phyloP scores from a whole-genome alignment of 257 asterid species.

The Phtheirospermum japonicum region DNA sequence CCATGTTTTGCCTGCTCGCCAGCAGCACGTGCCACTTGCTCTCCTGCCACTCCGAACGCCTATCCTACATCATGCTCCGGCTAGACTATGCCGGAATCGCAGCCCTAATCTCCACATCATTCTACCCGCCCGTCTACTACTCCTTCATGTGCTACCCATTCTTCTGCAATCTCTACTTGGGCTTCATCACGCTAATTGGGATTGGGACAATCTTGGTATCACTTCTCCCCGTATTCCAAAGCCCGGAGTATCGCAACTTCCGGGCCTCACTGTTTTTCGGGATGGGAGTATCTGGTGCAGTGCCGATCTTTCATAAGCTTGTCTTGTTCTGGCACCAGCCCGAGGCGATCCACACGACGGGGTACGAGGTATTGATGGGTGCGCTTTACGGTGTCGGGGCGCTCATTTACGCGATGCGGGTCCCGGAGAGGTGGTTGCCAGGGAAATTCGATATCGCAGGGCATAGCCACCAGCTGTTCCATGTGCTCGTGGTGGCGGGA shows the following conservation, averaged over 20 bases:
- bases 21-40: conserved; percentile 92
- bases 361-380: conserved; percentile 86
- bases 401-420: conserved; percentile 66
- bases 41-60: conserved; percentile 77
- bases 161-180: conserved; percentile 83
- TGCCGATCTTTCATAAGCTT: conserved; percentile 81
- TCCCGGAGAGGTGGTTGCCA: conserved; percentile 94
- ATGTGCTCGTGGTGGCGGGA: conserved; percentile 90
- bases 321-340: conserved; percentile 81
- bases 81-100: conserved; percentile 92
- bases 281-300: conserved; percentile 86
- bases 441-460: conserved; percentile 94
- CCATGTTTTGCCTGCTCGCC: conserved; percentile 91
- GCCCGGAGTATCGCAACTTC: conserved; percentile 69
- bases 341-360: conserved; percentile 79
- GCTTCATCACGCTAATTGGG: conserved; percentile 79
- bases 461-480: conserved; percentile 88
- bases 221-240: conserved; percentile 81
- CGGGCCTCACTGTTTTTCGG: conserved; percentile 78
- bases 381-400: conserved; percentile 75
- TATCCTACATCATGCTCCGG: conserved; percentile 83
- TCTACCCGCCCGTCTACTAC: conserved; percentile 89
- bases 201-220: conserved; percentile 62
- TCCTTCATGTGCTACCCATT: conserved; percentile 93
- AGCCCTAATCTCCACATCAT: conserved; percentile 88